Conservation (phyloP, 305 asterid genomes). For the Salvia sclarea region DNA sequence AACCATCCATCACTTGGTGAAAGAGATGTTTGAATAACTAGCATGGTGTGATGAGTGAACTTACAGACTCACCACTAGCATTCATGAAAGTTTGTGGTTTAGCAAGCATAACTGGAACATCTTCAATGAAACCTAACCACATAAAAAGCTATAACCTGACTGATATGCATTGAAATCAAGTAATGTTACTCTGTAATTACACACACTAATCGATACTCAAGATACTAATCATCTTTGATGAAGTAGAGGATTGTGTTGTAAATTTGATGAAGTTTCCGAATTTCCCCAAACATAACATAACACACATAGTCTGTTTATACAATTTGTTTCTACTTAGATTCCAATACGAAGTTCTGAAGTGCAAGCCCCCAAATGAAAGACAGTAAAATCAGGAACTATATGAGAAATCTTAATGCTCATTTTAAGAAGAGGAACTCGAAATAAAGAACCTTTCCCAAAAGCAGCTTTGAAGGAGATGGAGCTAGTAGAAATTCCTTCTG, state of each 20-base stretch:
- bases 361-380: too few species aligned
- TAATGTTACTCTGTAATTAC: neutral
- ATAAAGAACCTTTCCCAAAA: conserved; percentile 74
- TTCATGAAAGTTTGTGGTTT: conserved; percentile 97
- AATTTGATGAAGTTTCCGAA: neutral
- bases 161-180: neutral
- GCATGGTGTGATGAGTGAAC: conserved; percentile 45
- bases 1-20: conserved; percentile 26
- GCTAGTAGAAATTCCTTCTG: conserved; percentile 74
- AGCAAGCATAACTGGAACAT: conserved; percentile 88
- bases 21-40: conserved; percentile 20
- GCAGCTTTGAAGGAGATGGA: conserved; percentile 74
- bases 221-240: neutral
- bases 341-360: neutral
- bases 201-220: neutral
- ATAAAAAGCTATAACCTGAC: conserved; percentile 24
- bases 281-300: neutral
- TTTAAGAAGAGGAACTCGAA: neutral
- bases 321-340: conserved; percentile 8
- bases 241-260: neutral
- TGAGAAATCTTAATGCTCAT: neutral
- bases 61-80: conserved; percentile 99
- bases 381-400: neutral
- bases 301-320: neutral
- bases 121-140: conserved; percentile 74